Evolutionary conservation across 2,329 filamentous ascomycete genomes (phyloP).

Genomic region (Onygenales sp.): DNA sequence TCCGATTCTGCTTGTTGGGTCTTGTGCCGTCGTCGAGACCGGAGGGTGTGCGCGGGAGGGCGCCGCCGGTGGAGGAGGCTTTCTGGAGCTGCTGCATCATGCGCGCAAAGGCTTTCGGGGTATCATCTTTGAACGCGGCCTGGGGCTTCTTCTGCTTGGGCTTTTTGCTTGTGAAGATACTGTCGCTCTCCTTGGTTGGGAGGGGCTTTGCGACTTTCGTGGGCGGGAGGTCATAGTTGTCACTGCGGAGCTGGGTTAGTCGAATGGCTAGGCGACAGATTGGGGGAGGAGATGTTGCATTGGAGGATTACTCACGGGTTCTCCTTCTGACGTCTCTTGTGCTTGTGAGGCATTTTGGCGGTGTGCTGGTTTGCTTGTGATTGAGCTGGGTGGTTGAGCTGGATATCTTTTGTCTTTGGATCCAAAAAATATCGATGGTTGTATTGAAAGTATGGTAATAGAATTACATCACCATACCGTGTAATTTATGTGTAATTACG

Average conservation of each 20-base stretch:
- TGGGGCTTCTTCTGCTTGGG: constrained; percentile 24
- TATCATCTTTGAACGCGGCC: constrained; percentile 54
- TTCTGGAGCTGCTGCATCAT: constrained; percentile 52
- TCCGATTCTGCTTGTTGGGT: constrained; percentile 33
- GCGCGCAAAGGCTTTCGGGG: constrained; percentile 75
- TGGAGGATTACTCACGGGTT: constrained; percentile 35
- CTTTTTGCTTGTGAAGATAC: constrained; percentile 28
- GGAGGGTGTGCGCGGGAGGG: constrained; percentile 20
- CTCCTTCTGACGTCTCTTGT: constrained; percentile 53
- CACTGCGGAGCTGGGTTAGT: constrained; percentile 6
- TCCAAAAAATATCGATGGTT: not conserved
- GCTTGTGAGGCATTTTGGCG: constrained; percentile 70
- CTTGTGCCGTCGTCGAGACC: constrained; percentile 57
- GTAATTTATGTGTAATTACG: too few relatives aligned
- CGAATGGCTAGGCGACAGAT: constrained; percentile 36
- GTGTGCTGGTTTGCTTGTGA: not conserved
- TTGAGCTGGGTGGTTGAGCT: not conserved
- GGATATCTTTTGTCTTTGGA: not conserved
- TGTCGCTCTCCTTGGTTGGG: constrained; percentile 40
- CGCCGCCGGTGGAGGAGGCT: not conserved
- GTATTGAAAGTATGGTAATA: too few relatives aligned
- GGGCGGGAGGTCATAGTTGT: constrained; percentile 51
- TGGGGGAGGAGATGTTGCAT: constrained; percentile 20
- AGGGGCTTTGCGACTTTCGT: constrained; percentile 50
- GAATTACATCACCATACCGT: too few relatives aligned